A percentile compares a stretch with the other conserved stretches of the same genome.
These are phyloP conservation scores for Fusarium nelsonii DNA, from an alignment of 2,329 filamentous ascomycete genomes.

Conservation along the genomic window DNA sequence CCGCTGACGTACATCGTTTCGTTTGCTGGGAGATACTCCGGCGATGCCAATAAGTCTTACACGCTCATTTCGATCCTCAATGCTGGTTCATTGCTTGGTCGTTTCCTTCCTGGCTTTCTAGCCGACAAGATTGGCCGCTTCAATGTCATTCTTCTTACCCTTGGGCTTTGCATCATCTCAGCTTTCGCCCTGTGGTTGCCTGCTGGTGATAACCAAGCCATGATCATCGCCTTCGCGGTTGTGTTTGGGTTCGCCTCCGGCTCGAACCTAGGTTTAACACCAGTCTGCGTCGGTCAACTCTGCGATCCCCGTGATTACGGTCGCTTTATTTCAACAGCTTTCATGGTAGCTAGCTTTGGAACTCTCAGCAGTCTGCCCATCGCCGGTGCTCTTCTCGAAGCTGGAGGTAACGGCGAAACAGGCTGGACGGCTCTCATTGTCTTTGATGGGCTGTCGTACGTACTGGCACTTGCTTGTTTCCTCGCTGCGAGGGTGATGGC, in stretches of 20 bases:
- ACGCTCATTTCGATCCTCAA: conserved; percentile 86
- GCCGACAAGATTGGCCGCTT: conserved; percentile 84
- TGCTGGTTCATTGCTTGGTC: conserved; percentile 80
- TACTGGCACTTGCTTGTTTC: conserved; percentile 37
- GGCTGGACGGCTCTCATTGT: conserved; percentile 56
- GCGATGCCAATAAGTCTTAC: conserved; percentile 59
- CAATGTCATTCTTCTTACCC: conserved; percentile 80
- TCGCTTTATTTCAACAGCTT: conserved; percentile 80
- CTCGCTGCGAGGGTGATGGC: conserved; percentile 37
- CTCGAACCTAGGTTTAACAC: conserved; percentile 80
- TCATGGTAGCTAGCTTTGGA: conserved; percentile 82
- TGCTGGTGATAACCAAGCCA: conserved; percentile 61
- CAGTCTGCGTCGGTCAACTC: conserved; percentile 84
- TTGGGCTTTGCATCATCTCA: conserved; percentile 66
- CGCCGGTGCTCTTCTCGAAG: conserved; percentile 55
- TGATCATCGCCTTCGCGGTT: conserved; percentile 76
- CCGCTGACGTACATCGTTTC: conserved; percentile 82
- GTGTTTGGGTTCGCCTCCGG: conserved; percentile 85
- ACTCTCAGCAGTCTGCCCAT: conserved; percentile 63
- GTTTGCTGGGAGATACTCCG: conserved; percentile 67
- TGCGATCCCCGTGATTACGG: conserved; percentile 83
- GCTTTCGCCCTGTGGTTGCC: conserved; percentile 80
- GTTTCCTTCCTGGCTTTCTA: conserved; percentile 79
- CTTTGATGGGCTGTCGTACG: conserved; percentile 53
- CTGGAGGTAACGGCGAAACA: conserved; percentile 42